Evolutionary conservation across 73 alveolate species (phyloP).

Genomic region (Paramecium tetraurelia): DNA sequence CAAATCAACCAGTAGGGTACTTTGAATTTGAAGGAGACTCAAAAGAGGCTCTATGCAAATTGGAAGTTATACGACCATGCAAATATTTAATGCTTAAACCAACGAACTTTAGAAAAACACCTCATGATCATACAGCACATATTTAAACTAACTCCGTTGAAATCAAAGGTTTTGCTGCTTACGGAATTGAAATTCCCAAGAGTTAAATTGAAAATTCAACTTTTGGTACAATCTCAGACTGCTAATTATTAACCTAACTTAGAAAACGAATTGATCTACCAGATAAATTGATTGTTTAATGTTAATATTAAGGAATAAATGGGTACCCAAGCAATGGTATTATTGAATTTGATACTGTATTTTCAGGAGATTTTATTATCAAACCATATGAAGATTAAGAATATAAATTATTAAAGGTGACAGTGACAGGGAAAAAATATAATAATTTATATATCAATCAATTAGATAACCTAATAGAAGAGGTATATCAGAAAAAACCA

Average conservation of each 20-base stretch:
- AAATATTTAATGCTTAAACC: constrained; percentile 67
- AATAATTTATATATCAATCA: neutral
- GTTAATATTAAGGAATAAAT: neutral
- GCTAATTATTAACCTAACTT: neutral
- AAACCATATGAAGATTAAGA: neutral
- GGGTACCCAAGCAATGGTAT: constrained; percentile 17
- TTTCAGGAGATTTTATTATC: neutral
- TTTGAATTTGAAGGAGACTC: constrained; percentile 65
- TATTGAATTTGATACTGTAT: neutral
- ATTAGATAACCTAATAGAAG: neutral
- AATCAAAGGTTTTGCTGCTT: neutral
- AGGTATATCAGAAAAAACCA: neutral
- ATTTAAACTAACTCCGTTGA: neutral
- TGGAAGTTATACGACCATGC: constrained; percentile 56
- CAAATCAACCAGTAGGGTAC: constrained; percentile 72
- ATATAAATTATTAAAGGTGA: neutral
- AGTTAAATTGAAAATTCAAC: neutral
- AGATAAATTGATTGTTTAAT: neutral
- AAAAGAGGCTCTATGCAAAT: neutral
- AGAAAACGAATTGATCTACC: constrained; percentile 28
- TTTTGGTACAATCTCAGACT: neutral
- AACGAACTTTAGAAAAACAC: constrained; percentile 67
- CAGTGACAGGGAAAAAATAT: neutral
- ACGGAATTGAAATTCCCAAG: neutral
- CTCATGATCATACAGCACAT: constrained; percentile 48